Base-by-base conservation (phyloP, 352 stramenopile genomes). In the Pythium monospermum region DNA sequence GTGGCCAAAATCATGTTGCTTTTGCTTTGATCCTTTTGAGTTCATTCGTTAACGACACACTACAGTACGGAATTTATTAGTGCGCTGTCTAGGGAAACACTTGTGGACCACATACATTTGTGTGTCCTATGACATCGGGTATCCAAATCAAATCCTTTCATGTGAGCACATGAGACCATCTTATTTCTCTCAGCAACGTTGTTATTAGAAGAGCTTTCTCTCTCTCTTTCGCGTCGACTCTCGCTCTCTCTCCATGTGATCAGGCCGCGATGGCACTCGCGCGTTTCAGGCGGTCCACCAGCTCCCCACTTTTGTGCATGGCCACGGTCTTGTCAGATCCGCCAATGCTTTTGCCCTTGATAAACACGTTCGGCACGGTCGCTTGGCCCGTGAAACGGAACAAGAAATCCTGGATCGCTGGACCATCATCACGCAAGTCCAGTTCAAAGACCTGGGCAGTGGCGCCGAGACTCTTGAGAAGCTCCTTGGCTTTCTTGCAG, bases 291-390 rank as follows among this genome's bases (percentile, higher is more conserved):
- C 96, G 78, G 53, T 95, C 65, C 61, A 87, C 51, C 28, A 99
- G 68, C 49, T 97, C 85, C 50, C 96, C 96, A 31, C 67, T 89
- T 38, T 76, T 68, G 31, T 81, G 74, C 49, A 97, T 73, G 28
- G 68, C 71, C 50, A 97, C 81, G 5, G 91, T 97, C 49, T 98
- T 87, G 69, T 98, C 94, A 53, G 96, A 92, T 35, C 96, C 96
- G 52, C 96, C 96, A 44, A 98, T 80, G 69, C 91, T 95, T 57
- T 97, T 88, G 48, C 91, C 91, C 49, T 90, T 92, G 44, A 99
- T 92, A 68, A 99, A 99, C 30, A 99, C 93, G 65, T 99, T 99
- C 0, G 97, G 96, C 35, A 99, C 96, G 3, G 94, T 98, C 46
- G 83, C 83, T 56, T 97, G 94, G 49, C 88, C 91, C 30, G 95